A percentile compares a stretch with the other conserved stretches of the same genome.
Evolutionary conservation across 805 yeast genomes (phyloP).

Genomic region (Candida sonorensis): DNA sequence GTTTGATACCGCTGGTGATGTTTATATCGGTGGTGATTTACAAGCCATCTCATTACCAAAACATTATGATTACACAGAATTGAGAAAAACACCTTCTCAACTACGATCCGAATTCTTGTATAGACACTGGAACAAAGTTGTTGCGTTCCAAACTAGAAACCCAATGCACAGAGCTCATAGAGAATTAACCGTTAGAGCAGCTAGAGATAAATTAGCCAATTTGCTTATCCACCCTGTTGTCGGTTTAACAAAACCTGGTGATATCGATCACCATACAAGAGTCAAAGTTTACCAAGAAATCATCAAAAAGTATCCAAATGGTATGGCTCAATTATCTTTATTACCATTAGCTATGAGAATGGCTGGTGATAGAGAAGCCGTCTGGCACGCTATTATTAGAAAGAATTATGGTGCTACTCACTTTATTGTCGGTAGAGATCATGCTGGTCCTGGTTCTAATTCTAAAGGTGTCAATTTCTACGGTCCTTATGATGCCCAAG

Average conservation of each 20-base stretch:
- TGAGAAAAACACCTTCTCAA: conserved; percentile 87
- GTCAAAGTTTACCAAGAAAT: conserved; percentile 92
- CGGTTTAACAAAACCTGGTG: conserved; percentile 96
- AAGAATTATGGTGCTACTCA: conserved; percentile 96
- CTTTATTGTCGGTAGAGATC: conserved; percentile 96
- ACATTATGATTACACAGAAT: conserved; percentile 85
- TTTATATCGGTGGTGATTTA: conserved; percentile 80
- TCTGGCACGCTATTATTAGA: conserved; percentile 96
- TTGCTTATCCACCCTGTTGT: conserved; percentile 95
- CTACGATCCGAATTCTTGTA: conserved; percentile 75
- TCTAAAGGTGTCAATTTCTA: conserved; percentile 90
- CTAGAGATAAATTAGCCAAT: conserved; percentile 83
- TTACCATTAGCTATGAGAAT: conserved; percentile 97
- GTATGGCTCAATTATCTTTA: conserved; percentile 83
- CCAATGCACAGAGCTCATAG: conserved; percentile 99
- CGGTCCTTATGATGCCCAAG: conserved; percentile 97
- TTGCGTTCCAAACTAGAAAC: conserved; percentile 96
- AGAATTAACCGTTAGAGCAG: conserved; percentile 93
- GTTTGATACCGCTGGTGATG: conserved; percentile 67
- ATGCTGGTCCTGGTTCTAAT: conserved; percentile 91
- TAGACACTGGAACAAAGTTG: conserved; percentile 82
- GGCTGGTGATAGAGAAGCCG: conserved; percentile 98
- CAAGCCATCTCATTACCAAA: conserved; percentile 79
- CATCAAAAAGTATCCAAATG: conserved; percentile 87
- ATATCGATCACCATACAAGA: conserved; percentile 95